These are phyloP conservation scores for Farysia itapuensis DNA, from an alignment of 1,284 basidiomycete species.

Conservation along the genomic window DNA sequence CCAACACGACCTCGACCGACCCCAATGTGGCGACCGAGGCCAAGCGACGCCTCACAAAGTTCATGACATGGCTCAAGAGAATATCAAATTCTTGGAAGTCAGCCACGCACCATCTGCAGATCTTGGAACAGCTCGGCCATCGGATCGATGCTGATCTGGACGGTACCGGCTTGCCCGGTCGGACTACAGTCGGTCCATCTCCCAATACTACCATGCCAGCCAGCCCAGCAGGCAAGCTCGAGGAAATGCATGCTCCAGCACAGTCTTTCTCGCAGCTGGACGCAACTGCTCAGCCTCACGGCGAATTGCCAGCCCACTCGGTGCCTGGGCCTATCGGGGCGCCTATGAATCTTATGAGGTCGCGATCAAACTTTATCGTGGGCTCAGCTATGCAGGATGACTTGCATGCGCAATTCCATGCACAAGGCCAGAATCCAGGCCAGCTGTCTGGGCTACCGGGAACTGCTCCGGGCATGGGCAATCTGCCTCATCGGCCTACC, in stretches of 20 bases:
- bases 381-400: slow-evolving; percentile 13
- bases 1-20: slow-evolving; percentile 45
- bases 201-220: too few species aligned
- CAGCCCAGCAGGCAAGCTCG: too few species aligned
- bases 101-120: slow-evolving; percentile 36
- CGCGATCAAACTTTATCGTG: slow-evolving; percentile 9
- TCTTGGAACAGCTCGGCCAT: slow-evolving; percentile 35
- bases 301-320: background rate
- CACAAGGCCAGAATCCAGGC: slow-evolving; percentile 17
- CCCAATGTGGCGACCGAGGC: slow-evolving; percentile 19
- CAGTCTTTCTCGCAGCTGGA: background rate
- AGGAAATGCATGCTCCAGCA: background rate
- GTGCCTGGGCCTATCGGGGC: slow-evolving; percentile 32
- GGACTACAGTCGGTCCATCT: background rate
- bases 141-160: slow-evolving; percentile 37
- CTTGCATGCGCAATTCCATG: slow-evolving; percentile 17
- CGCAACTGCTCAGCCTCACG: background rate
- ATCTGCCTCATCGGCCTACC: background rate
- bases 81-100: slow-evolving; percentile 35
- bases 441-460: slow-evolving; percentile 6
- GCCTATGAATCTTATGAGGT: slow-evolving; percentile 20
- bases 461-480: background rate
- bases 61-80: slow-evolving; percentile 37
- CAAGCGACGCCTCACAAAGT: slow-evolving; percentile 31
- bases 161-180: slow-evolving; percentile 29